A percentile compares a stretch with the other conserved stretches of the same genome.
These are phyloP conservation scores for Lipomyces oligophaga DNA, from an alignment of 805 yeast genomes.

Conservation along the genomic window DNA sequence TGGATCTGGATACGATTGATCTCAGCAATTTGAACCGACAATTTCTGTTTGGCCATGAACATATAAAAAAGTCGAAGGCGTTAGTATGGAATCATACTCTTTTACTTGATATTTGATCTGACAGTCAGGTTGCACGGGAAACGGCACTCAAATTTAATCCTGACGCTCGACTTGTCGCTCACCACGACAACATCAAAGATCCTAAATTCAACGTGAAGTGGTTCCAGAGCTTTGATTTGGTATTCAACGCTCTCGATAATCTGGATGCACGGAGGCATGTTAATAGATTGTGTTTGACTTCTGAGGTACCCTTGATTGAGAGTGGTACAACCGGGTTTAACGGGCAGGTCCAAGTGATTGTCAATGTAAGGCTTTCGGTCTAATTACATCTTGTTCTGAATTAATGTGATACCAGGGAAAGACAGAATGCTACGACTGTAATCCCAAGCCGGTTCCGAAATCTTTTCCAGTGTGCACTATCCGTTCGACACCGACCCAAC, in stretches of 20 bases:
- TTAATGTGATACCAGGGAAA: conserved; percentile 46
- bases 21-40: conserved; percentile 89
- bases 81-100: conserved; percentile 37
- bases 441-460: conserved; percentile 80
- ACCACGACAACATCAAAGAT: conserved; percentile 87
- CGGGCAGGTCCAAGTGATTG: conserved; percentile 92
- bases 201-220: conserved; percentile 69
- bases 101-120: background rate
- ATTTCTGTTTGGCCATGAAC: conserved; percentile 82
- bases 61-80: conserved; percentile 85
- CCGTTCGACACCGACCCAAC: conserved; percentile 93
- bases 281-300: conserved; percentile 72
- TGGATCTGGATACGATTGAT: conserved; percentile 95
- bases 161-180: conserved; percentile 66
- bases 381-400: background rate
- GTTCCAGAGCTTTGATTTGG: conserved; percentile 70
- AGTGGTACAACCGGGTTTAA: conserved; percentile 92
- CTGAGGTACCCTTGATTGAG: conserved; percentile 76
- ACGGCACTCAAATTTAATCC: conserved; percentile 73
- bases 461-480: conserved; percentile 95
- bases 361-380: conserved; percentile 29
- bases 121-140: conserved; percentile 55
- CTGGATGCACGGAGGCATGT: conserved; percentile 84
- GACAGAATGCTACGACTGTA: conserved; percentile 93
- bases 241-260: conserved; percentile 92